Base-by-base conservation (phyloP, 306 rosid genomes). In the Trichosanthes truncata region DNA sequence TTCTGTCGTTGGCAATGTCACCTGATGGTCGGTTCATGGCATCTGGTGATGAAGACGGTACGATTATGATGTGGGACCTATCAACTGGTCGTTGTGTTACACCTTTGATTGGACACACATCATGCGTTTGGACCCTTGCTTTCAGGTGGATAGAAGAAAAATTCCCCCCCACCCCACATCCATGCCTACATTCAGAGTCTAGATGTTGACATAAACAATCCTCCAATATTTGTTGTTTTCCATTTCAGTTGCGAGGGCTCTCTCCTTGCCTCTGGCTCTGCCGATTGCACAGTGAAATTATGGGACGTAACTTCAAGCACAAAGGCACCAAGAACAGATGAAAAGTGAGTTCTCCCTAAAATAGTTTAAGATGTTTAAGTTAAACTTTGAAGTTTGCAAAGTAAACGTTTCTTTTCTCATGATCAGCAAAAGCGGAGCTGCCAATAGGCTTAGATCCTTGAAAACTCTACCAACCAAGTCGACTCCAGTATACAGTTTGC, bases 61-160 rank as follows among this genome's bases (percentile, higher is more conserved):
- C 93, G 38, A 91, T 96, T 79, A 93, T 96, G 98, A 93, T 89
- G 96, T 91, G 99, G 99, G 98, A 96, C 81, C 96, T 96, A 65
- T 96, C 98, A 52, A 91, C 88, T 21, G 98, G 99, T 29, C 90
- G 92, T 53, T 93, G 94, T 80, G 89, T 96, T 76, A 87, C 90
- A 6, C 97, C 98, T 77, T 85, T 96, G 88, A 87, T 86, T 55
- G 96, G 97, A 53, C 99, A 96, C 88, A 85, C 97, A n/a, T 89
- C 96, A 1, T 90, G 98, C 33, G 92, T 96, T 33, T 96, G 99
- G 99, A 85, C 96, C 11, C 91, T 93, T 4, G 92, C 91, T n/a
- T 93, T 89, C 89, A 96, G 99, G 99, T 96, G 79, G 74, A 53
- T 52, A 48, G 23, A 25, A 55, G 5, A 23, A 21, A 57, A 45